Evolutionary conservation across 2,329 filamentous ascomycete species (phyloP), one percentile per base, ranked within the genome.

Genomic region (Diaporthe sp.): DNA sequence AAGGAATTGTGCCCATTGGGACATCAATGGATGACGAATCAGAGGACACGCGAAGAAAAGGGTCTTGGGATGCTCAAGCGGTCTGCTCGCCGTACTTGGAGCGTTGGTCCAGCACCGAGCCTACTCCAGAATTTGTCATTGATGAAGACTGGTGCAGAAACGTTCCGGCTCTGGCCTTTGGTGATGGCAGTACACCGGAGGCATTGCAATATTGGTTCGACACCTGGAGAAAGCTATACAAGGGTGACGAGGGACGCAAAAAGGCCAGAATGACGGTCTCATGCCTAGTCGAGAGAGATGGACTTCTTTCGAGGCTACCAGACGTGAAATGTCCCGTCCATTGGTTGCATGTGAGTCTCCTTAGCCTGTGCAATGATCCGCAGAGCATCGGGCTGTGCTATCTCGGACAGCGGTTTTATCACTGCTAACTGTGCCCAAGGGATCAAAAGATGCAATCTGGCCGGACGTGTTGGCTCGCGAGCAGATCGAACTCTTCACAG

Each of bases 21-120:
- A 88, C 86, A 4, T 88, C 87, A 0, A 88, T 89, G 86, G 88
- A 89, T 79, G 85, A 82, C 77, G 88, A 90, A 81, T 88, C 87
- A 6, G 78, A 83, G 2, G 82, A 82, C 10, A 85, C 86, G 7
- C 83, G 87, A 3, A 79, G 78, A n/a, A 84, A 85, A 54, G 87
- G 87, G 19, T 87, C 86, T 79, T 89, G 88, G 88, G 85, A 89
- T 74, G 84, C 85, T 40, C 82, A 83, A 54, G 80, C 84, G 0
- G 82, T 84, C 60, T 82, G 87, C 13, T 76, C 78, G 1, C 82
- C 85, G 5, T 88, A 88, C 75, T 82, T 83, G 58, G 82, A 87
- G 33, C 80, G 78, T 55, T 88, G 86, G 86, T 82, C 79, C 22
- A 84, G 81, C 77, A 33, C 52, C 15, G 60, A 7, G 4, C 45